Base-by-base conservation (phyloP, 768 basidiomycete genomes). In the Tricholoma saponaceum region DNA sequence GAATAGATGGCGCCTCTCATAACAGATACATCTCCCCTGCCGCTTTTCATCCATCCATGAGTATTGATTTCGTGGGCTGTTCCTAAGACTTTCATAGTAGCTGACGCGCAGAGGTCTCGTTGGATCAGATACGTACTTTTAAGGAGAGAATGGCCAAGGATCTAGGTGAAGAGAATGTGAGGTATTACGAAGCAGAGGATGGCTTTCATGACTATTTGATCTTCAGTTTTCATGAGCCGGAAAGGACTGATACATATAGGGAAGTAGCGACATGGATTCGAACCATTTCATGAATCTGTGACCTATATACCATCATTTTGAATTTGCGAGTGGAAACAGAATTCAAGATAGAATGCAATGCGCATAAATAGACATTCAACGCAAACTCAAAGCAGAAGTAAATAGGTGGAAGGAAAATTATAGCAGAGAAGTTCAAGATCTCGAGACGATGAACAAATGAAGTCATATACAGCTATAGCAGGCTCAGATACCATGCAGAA, bases 11-110 rank as follows among this genome's bases (percentile, higher is more conserved):
- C 18, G 78, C 77, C 14, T 72, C 74, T 12, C 66, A 67, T 14
- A 84, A 80, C 61, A 71, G 73, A 26, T 87, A 85, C 60, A 74
- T 89, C 33, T 88, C 86, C 0, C 85, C 86, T 4, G 80, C 79
- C 6, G 83, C 81, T 16, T 61, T 74, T 23, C 65, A 77, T 46
- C 71, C 75, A 0, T 61, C 65, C 7, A 60, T 71, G 26, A 51
- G 63, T 4, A 70, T 78, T 10, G 64, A 70, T 53, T 89, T 87
- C 68, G 74, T 68, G 37, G 79, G 76, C 16, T 88, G n/a, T 83
- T 69, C 86, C 86, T 1, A 71, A 77, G 20, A 86, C 85, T 0
- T 85, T 85, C 67, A 77, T 89, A 44, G 72, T 77, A 7, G 76
- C 74, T 5, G 86, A 86, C 14, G 82, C 79, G 80, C 80, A 3